Evolutionary conservation across 2,329 filamentous ascomycete species (phyloP).

Genomic region (Aureobasidium subglaciale): DNA sequence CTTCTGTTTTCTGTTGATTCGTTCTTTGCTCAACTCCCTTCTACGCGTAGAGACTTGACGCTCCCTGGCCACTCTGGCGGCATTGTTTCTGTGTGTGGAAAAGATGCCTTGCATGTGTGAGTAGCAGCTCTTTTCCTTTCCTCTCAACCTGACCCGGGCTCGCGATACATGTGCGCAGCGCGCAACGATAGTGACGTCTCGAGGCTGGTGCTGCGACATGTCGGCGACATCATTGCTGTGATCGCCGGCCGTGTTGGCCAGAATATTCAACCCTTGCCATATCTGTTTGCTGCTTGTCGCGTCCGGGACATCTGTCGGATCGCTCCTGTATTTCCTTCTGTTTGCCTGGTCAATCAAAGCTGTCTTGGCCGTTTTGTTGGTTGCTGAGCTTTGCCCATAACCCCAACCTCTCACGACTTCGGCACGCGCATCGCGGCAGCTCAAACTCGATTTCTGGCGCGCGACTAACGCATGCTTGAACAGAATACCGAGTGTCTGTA

Average conservation of each 20-base stretch:
- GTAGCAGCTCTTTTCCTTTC: background rate
- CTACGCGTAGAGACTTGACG: background rate
- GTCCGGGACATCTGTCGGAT: background rate
- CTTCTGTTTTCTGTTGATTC: constrained; percentile 5
- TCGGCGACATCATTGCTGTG: background rate
- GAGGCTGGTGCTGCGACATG: background rate
- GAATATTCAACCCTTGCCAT: background rate
- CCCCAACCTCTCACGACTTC: constrained; percentile 9
- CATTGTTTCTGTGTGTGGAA: background rate
- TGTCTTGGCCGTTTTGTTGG: constrained; percentile 9
- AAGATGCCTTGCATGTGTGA: constrained; percentile 15
- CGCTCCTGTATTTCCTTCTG: background rate
- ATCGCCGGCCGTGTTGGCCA: background rate
- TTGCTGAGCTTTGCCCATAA: background rate
- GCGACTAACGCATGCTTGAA: constrained; percentile 1
- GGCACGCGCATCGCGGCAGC: constrained; percentile 1
- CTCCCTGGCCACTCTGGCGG: background rate
- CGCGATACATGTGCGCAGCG: background rate
- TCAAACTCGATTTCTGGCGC: background rate
- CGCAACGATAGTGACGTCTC: background rate
- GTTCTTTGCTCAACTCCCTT: background rate
- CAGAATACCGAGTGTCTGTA: constrained; percentile 8
- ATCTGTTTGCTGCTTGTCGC: background rate
- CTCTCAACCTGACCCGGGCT: background rate
- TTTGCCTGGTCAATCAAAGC: background rate